A percentile compares a stretch with the other conserved stretches of the same genome.
phyloP scores from a whole-genome alignment of 2,329 filamentous ascomycete species.

The Tolypocladium paradoxum region DNA sequence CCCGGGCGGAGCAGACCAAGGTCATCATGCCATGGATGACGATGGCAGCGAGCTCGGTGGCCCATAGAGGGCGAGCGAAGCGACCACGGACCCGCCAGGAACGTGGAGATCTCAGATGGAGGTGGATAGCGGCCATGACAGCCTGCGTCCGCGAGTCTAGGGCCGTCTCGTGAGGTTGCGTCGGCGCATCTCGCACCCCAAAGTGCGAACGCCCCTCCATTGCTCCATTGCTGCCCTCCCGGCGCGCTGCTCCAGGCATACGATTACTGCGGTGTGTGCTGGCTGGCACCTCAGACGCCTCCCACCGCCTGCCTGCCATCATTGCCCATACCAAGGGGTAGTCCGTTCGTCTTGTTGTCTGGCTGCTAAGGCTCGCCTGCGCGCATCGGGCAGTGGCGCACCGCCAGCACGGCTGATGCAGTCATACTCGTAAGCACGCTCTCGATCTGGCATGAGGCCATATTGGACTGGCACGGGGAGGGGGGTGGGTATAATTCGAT shows the following conservation, averaged over 20 bases:
- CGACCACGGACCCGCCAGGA: neutral
- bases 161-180: neutral
- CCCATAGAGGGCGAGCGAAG: neutral
- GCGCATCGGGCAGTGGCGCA: neutral
- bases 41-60: too few relatives aligned
- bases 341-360: too few relatives aligned
- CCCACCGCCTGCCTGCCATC: neutral
- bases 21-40: neutral
- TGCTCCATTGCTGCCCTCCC: neutral
- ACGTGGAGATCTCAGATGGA: constrained; percentile 1
- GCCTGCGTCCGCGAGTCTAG: neutral
- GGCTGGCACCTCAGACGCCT: neutral
- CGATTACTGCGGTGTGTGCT: neutral
- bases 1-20: neutral
- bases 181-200: neutral
- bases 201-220: neutral
- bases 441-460: too few relatives aligned
- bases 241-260: neutral
- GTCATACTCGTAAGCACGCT: neutral
- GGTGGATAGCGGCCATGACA: neutral
- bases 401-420: neutral
- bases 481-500: neutral
- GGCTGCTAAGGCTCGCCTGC: neutral
- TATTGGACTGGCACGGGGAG: neutral
- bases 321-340: neutral